phyloP scores from a whole-genome alignment of 2,329 filamentous ascomycete species.

The Cladosporium austrohemisphaericum region DNA sequence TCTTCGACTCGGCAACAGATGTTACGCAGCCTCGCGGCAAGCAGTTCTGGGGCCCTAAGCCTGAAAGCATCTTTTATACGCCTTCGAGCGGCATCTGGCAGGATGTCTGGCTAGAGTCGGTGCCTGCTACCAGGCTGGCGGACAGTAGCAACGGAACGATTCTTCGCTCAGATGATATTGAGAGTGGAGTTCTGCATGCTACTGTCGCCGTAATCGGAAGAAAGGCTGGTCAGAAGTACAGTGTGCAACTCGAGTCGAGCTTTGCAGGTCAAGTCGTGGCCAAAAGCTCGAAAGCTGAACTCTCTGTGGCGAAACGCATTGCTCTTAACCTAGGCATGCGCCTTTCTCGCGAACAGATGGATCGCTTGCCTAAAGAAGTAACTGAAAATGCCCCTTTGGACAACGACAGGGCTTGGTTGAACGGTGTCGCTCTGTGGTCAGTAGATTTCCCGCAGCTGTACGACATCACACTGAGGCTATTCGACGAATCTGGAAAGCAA shows the following conservation, averaged over 20 bases:
- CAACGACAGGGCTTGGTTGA: slow-evolving; percentile 43
- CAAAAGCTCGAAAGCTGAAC: slow-evolving; percentile 39
- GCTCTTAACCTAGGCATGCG: slow-evolving; percentile 37
- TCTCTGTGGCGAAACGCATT: slow-evolving; percentile 38
- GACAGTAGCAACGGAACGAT: slow-evolving; percentile 58
- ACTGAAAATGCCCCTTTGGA: slow-evolving; percentile 33
- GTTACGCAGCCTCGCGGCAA: slow-evolving; percentile 64
- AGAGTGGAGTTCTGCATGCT: slow-evolving; percentile 49
- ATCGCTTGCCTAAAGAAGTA: slow-evolving; percentile 39
- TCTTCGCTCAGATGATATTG: slow-evolving; percentile 53
- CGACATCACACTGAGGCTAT: slow-evolving; percentile 52
- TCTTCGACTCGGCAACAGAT: slow-evolving; percentile 62
- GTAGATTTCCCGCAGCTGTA: slow-evolving; percentile 57
- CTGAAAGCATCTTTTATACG: slow-evolving; percentile 67
- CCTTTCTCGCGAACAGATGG: slow-evolving; percentile 42
- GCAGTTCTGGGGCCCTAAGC: slow-evolving; percentile 58
- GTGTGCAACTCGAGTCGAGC: slow-evolving; percentile 53
- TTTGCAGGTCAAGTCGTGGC: slow-evolving; percentile 49
- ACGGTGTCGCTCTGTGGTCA: slow-evolving; percentile 60
- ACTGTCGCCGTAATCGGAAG: slow-evolving; percentile 50
- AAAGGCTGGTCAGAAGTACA: slow-evolving; percentile 44
- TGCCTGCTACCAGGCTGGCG: slow-evolving; percentile 51
- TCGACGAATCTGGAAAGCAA: slow-evolving; percentile 36
- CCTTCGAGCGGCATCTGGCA: slow-evolving; percentile 74
- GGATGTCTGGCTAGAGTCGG: slow-evolving; percentile 64